phyloP scores from a whole-genome alignment of 495 filamentous ascomycete genomes.

The Letharia lupina region DNA sequence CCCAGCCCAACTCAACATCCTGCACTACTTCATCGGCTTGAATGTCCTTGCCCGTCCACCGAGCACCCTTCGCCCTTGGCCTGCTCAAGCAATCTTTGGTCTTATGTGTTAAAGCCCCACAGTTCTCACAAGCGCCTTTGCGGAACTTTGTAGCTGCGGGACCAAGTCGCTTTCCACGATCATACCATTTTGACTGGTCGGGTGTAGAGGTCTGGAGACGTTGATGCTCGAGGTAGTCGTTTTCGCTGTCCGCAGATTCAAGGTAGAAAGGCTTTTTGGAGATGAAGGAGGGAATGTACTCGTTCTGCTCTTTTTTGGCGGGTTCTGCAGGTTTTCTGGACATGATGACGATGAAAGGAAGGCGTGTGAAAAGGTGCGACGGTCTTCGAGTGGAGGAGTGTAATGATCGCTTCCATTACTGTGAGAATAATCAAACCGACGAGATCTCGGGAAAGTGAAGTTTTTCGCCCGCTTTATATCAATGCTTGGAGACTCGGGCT shows the following conservation, averaged over 20 bases:
- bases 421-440: neutral
- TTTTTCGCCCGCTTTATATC: neutral
- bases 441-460: neutral
- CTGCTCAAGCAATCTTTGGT: slow-evolving; percentile 87
- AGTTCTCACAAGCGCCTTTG: slow-evolving; percentile 97
- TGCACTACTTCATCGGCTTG: slow-evolving; percentile 85
- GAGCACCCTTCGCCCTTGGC: slow-evolving; percentile 82
- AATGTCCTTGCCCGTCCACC: slow-evolving; percentile 88
- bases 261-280: slow-evolving; percentile 97
- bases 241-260: slow-evolving; percentile 64
- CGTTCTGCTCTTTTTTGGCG: slow-evolving; percentile 75
- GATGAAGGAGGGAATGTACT: slow-evolving; percentile 98
- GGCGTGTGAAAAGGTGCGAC: neutral
- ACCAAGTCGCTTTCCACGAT: slow-evolving; percentile 69
- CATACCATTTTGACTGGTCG: slow-evolving; percentile 79
- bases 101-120: slow-evolving; percentile 92
- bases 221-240: slow-evolving; percentile 95
- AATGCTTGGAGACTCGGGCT: neutral
- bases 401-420: neutral
- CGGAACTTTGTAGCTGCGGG: slow-evolving; percentile 91
- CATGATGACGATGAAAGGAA: slow-evolving; percentile 24
- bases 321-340: slow-evolving; percentile 46
- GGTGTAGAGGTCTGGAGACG: slow-evolving; percentile 61
- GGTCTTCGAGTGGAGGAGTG: neutral
- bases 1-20: slow-evolving; percentile 81